Evolutionary conservation across 208 protist genomes (phyloP), one percentile per base, ranked within the genome.

Genomic region (Trypanosoma caninum): DNA sequence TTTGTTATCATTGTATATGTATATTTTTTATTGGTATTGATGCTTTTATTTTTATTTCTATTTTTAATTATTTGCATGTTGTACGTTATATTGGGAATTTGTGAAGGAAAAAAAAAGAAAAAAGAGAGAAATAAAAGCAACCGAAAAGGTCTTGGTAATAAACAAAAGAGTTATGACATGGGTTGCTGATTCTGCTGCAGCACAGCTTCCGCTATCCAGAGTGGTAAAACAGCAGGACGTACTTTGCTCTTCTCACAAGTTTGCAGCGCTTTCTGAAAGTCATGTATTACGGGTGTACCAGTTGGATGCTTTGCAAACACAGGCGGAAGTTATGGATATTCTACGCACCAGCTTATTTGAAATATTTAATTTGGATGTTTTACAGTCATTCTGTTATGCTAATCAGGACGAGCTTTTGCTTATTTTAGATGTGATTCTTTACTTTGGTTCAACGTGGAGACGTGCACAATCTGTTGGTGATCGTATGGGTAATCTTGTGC

Each of bases 341-440:
- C 68, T 96, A 22, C 78, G 72, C 38, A 61, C 56, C 22, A 65
- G 65, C 16, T 72, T 94, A 55, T 83, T 82, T 34, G 71, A 75
- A 0, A 75, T 94, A 31, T 88, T 92, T 46, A 70, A 81, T 59
- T 76, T 94, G 14, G 65, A 76, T 0, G 76, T 71, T 3, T 65
- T 94, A 0, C 75, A 87, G 63, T 61, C 72, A 25, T 82, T 88
- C 44, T 76, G 80, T 9, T 96, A 89, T 46, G 74, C 69, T 6
- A 88, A 84, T 33, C 87, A 91, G 63, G 86, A 93, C 63, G 86
- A 96, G 59, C 68, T 96, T 33, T 42, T 73, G 35, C 76, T 96
- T 10, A n/a, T 47, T 8, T 69, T 96, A 3, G 78, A 92, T 30
- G 57, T 46, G 14, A 31, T 87, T 45, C 62, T 96, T 16, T 96